These are phyloP conservation scores for Stephania yunnanensis DNA, from an alignment of 164 flowering plant genomes.

Conservation along the genomic window DNA sequence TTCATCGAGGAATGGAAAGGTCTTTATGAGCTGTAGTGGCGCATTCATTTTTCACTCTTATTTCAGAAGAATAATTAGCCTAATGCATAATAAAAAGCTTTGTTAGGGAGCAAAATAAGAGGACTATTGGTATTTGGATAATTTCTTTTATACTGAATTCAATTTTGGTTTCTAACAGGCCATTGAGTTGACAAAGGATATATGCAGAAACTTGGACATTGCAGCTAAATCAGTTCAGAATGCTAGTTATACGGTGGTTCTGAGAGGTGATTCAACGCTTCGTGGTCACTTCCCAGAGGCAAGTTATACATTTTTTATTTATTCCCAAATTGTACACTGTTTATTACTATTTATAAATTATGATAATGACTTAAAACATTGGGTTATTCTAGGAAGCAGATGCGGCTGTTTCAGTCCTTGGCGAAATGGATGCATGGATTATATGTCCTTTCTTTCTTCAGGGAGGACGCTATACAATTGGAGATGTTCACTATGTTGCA, in stretches of 20 bases:
- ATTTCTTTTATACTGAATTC: not conserved
- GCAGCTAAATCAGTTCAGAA: slow-evolving; percentile 61
- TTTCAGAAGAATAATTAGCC: not conserved
- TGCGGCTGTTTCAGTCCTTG: slow-evolving; percentile 87
- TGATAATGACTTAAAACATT: not conserved
- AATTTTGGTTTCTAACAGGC: slow-evolving; percentile 50
- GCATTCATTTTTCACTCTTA: not conserved
- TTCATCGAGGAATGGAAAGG: not conserved
- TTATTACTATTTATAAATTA: not conserved
- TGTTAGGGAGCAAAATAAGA: not conserved
- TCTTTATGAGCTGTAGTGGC: not conserved
- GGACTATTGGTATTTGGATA: not conserved
- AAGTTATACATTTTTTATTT: slow-evolving; percentile 21
- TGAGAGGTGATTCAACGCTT: slow-evolving; percentile 96
- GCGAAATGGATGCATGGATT: slow-evolving; percentile 97
- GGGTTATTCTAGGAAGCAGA: slow-evolving; percentile 66
- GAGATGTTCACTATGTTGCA: slow-evolving; percentile 87
- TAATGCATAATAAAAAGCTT: not conserved
- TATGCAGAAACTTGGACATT: slow-evolving; percentile 58
- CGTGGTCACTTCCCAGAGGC: slow-evolving; percentile 99
- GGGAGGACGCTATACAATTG: slow-evolving; percentile 96
- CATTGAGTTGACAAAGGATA: slow-evolving; percentile 54
- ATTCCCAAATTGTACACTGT: not conserved
- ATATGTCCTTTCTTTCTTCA: slow-evolving; percentile 97
- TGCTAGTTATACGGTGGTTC: slow-evolving; percentile 71